These are phyloP conservation scores for Articulospora tetracladia DNA, from an alignment of 495 filamentous ascomycete species.

Conservation along the genomic window DNA sequence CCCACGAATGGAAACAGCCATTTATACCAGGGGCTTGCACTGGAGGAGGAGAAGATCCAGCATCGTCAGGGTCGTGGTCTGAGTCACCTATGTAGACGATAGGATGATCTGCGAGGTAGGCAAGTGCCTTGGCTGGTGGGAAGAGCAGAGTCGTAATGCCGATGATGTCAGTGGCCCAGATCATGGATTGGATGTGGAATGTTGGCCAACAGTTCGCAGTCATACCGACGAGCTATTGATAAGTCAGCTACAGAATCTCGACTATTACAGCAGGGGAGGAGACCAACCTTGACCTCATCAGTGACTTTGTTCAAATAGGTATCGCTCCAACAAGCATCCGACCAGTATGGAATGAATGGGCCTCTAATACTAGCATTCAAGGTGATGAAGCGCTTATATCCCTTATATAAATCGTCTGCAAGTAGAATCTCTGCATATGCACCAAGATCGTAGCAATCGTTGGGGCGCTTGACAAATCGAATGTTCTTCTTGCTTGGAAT, in stretches of 20 bases:
- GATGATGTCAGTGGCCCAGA: slow-evolving; percentile 33
- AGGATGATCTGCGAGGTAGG: background rate
- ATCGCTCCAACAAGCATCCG: slow-evolving; percentile 29
- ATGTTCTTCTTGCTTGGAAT: slow-evolving; percentile 24
- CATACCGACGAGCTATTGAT: slow-evolving; percentile 32
- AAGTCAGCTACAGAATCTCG: background rate
- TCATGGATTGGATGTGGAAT: slow-evolving; percentile 33
- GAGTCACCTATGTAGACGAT: background rate
- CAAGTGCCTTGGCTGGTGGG: slow-evolving; percentile 3
- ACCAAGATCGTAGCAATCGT: slow-evolving; percentile 29
- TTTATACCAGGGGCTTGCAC: slow-evolving; percentile 19
- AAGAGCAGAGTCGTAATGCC: slow-evolving; percentile 31
- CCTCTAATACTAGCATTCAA: slow-evolving; percentile 29
- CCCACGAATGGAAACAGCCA: slow-evolving; percentile 22
- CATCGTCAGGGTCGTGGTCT: background rate
- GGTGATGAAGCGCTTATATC: slow-evolving; percentile 30
- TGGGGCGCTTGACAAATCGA: slow-evolving; percentile 18
- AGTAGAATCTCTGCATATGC: slow-evolving; percentile 27
- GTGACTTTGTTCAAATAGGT: slow-evolving; percentile 27
- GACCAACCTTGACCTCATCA: slow-evolving; percentile 26
- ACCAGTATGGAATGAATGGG: slow-evolving; percentile 32
- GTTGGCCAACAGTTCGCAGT: slow-evolving; percentile 29
- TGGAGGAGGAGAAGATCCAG: background rate
- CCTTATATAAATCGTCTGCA: slow-evolving; percentile 15
- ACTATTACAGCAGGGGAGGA: background rate